phyloP scores from a whole-genome alignment of 345 rosid genomes.

The Pistacia atlantica region DNA sequence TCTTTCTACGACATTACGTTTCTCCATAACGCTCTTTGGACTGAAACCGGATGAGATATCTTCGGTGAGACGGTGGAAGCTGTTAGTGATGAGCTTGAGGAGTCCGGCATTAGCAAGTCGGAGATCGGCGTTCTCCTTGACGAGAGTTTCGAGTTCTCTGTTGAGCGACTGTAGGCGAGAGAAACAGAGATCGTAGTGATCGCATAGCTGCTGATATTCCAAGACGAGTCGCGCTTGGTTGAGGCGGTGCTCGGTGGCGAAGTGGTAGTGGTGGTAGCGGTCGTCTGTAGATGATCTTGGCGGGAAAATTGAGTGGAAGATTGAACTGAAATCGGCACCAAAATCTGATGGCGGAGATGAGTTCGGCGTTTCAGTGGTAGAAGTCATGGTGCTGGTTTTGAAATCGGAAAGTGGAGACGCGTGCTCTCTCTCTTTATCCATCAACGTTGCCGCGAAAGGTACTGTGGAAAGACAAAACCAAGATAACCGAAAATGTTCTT shows the following conservation, averaged over 20 bases:
- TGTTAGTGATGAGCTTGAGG: slow-evolving; percentile 46
- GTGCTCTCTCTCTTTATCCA: slow-evolving; percentile 40
- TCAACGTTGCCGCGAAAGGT: not conserved
- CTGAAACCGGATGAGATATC: slow-evolving; percentile 31
- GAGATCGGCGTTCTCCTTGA: slow-evolving; percentile 62
- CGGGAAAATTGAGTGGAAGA: slow-evolving; percentile 69
- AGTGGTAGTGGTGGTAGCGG: slow-evolving; percentile 26
- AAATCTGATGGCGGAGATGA: slow-evolving; percentile 33
- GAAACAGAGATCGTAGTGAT: slow-evolving; percentile 66
- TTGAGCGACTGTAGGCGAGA: slow-evolving; percentile 53
- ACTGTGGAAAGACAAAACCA: too few species aligned
- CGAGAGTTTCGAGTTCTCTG: slow-evolving; percentile 59
- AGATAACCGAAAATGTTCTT: not conserved
- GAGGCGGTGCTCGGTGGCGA: slow-evolving; percentile 62
- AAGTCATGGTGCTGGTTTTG: slow-evolving; percentile 22
- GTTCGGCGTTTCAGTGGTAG: slow-evolving; percentile 18
- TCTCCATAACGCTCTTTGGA: slow-evolving; percentile 42
- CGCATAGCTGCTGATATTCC: slow-evolving; percentile 67
- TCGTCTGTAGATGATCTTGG: slow-evolving; percentile 56
- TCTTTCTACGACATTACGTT: slow-evolving; percentile 34
- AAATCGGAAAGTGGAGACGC: slow-evolving; percentile 24
- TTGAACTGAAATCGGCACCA: slow-evolving; percentile 51
- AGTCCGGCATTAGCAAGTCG: slow-evolving; percentile 63
- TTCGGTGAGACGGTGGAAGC: slow-evolving; percentile 32
- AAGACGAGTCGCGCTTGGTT: slow-evolving; percentile 69